A percentile compares a stretch with the other conserved stretches of the same genome.
These are phyloP conservation scores for Eutrema japonicum DNA, from an alignment of 345 rosid genomes.

Conservation along the genomic window DNA sequence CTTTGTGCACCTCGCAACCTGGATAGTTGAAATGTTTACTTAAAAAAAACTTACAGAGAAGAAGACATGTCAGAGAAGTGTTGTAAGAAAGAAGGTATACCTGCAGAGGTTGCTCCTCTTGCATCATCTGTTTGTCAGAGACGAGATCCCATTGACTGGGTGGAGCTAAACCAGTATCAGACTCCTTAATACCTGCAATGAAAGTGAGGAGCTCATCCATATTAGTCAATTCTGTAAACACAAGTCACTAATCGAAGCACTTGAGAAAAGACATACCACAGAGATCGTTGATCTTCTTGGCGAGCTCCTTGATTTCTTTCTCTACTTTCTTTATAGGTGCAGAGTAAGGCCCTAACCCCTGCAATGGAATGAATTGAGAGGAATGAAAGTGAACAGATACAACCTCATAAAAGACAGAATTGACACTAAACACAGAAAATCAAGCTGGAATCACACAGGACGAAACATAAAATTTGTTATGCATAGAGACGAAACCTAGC, in stretches of 20 bases:
- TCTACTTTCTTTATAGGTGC: constrained; percentile 81
- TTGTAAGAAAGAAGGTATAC: constrained; percentile 7
- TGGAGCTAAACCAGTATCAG: constrained; percentile 95
- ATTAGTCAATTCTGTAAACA: not conserved
- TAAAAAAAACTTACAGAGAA: not conserved
- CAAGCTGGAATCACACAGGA: constrained; percentile 15
- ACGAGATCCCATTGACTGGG: constrained; percentile 99
- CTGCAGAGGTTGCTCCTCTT: constrained; percentile 99
- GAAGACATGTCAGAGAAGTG: not conserved
- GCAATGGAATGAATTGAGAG: not conserved
- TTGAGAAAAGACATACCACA: constrained; percentile 56
- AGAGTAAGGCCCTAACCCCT: constrained; percentile 98
- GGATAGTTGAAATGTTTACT: not conserved
- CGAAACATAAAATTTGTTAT: constrained; percentile 15
- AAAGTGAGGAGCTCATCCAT: not conserved
- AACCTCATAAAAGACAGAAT: not conserved
- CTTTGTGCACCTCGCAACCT: constrained; percentile 99
- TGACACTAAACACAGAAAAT: not conserved
- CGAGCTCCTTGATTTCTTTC: constrained; percentile 90
- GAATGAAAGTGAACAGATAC: not conserved
- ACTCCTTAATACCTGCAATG: constrained; percentile 83
- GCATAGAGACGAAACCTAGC: constrained; percentile 17
- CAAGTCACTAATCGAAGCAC: not conserved
- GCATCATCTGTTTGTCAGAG: constrained; percentile 99
- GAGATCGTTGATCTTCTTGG: constrained; percentile 86